A percentile compares a stretch with the other conserved stretches of the same genome.
Conservation (phyloP, 257 asterid species). For the Penstemon newberryi region DNA sequence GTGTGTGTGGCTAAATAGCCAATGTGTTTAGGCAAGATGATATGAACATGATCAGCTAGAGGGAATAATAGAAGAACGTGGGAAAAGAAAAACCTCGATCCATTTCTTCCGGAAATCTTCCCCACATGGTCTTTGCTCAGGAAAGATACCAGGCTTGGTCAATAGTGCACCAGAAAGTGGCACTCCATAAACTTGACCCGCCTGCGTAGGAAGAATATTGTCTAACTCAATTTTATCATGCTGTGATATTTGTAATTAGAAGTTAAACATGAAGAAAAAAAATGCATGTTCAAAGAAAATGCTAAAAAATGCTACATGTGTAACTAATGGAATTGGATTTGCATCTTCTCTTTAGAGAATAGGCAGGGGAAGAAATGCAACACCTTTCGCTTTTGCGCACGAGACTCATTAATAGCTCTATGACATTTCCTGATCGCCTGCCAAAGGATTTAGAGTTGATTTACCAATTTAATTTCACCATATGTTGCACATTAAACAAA, state of each 20-base stretch:
- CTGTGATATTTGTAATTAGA: slow-evolving; percentile 11
- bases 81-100: slow-evolving; percentile 77
- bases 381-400: slow-evolving; percentile 96
- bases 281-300: slow-evolving; percentile 13
- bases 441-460: slow-evolving; percentile 29
- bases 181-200: slow-evolving; percentile 97
- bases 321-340: slow-evolving; percentile 14
- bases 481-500: slow-evolving; percentile 15
- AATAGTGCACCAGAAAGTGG: slow-evolving; percentile 82
- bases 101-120: slow-evolving; percentile 95
- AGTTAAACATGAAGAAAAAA: slow-evolving; percentile 13
- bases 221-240: slow-evolving; percentile 14
- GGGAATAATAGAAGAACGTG: not conserved
- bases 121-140: slow-evolving; percentile 91
- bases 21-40: not conserved
- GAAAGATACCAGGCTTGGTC: slow-evolving; percentile 74
- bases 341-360: slow-evolving; percentile 20
- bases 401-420: slow-evolving; percentile 92
- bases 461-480: slow-evolving; percentile 22
- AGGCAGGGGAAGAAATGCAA: slow-evolving; percentile 32
- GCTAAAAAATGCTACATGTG: slow-evolving; percentile 7
- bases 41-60: not conserved
- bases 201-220: slow-evolving; percentile 47
- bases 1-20: too few species aligned
- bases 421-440: slow-evolving; percentile 93